A percentile compares a stretch with the other conserved stretches of the same genome.
phyloP scores from a whole-genome alignment of 148 eudicot genomes.

The Diospyros lotus region DNA sequence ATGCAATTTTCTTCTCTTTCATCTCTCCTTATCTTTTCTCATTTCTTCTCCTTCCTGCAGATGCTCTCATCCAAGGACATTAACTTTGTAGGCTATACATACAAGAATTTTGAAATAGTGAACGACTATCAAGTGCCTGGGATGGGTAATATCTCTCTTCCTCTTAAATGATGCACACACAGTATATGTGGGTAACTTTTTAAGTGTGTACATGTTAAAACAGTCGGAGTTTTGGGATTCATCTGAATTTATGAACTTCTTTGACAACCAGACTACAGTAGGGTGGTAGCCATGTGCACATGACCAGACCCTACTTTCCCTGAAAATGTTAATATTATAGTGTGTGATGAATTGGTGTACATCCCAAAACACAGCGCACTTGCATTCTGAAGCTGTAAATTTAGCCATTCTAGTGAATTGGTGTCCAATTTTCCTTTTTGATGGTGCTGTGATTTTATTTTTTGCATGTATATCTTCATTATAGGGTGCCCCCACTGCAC shows the following conservation, averaged over 20 bases:
- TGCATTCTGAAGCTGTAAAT: too few species aligned
- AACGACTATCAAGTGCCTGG: conserved; percentile 97
- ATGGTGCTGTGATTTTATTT: too few species aligned
- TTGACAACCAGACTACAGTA: not conserved
- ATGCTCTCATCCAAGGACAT: conserved; percentile 95
- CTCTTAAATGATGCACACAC: not conserved
- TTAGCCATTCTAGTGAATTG: too few species aligned
- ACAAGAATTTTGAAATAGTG: conserved; percentile 93
- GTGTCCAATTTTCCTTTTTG: too few species aligned
- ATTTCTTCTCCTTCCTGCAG: conserved; percentile 30
- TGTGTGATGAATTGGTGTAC: too few species aligned
- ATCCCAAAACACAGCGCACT: too few species aligned
- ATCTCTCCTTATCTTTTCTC: not conserved
- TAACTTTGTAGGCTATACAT: conserved; percentile 93
- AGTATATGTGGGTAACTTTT: too few species aligned
- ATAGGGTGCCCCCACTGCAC: too few species aligned
- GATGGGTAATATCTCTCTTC: conserved; percentile 45
- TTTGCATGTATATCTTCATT: too few species aligned
- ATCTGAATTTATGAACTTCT: not conserved
- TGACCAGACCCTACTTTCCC: too few species aligned
- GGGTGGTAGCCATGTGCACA: not conserved
- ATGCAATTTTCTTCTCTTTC: not conserved
- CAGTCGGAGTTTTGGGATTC: not conserved
- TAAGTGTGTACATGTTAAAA: not conserved
- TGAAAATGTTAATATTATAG: too few species aligned